Evolutionary conservation across 2,329 filamentous ascomycete species (phyloP), one percentile per base, ranked within the genome.

Genomic region (Aspergillus phoenicis): DNA sequence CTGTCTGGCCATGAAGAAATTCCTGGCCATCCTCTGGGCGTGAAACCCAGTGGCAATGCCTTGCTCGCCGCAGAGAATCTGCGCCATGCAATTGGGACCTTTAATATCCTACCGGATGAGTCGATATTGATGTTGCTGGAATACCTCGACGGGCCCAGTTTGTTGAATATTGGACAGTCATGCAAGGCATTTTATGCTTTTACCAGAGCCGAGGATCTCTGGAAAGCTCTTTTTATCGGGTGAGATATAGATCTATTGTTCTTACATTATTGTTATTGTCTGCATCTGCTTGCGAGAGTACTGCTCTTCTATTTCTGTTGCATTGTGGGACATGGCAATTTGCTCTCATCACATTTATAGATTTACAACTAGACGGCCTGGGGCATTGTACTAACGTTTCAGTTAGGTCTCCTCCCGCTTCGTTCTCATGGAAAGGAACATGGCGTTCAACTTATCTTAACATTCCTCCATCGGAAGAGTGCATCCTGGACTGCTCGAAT

Each of bases 141-240:
- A 74, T 86, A 81, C 69, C 82, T 97, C 49, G 89, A 93, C 69
- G 80, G 85, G 52, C 69, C 75, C 8, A 81, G 83, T 56, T 79
- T 98, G 56, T 76, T 88, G 59, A 78, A 77, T 7, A 79, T 98
- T 45, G 91, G 92, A 8, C 85, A 85, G 58, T 90, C 93, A 5
- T 97, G 93, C 81, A 91, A 88, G 74, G 93, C 91, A 57, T 79
- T 98, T 15, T 94, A 93, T 81, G 93, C 93, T 1, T 96, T 94
- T 73, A 90, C 89, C 58, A 83, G 89, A 53, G 87, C 87, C 52
- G 94, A 97, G 65, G 94, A 98, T 70, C 75, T 97, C 38, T 98
- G 94, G 94, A 93, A 95, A 76, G 77, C 87, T 17, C 77, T 97
- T 20, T 96, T 94, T 70, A 83, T 96, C 65, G 85, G 87, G 93